Conservation (phyloP, 495 filamentous ascomycete species). For the Penicillium malachiteum region DNA sequence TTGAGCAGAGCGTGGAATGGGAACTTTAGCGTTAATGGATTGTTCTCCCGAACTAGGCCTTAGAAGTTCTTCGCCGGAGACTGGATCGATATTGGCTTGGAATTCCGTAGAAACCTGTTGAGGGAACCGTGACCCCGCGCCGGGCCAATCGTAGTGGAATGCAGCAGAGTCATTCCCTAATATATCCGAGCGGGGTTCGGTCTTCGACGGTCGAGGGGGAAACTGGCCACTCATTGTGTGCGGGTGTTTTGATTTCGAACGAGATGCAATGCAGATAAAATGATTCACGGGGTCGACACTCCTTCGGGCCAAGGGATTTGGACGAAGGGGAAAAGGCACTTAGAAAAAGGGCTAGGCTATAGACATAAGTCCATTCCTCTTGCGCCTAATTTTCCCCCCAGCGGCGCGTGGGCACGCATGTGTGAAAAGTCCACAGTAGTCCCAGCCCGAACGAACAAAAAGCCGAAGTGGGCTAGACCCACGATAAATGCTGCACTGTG, state of each 20-base stretch:
- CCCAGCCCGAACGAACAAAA: constrained; percentile 3
- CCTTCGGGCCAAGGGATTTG: constrained; percentile 9
- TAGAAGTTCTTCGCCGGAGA: constrained; percentile 16
- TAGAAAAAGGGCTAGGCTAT: constrained; percentile 1
- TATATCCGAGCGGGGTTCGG: constrained; percentile 20
- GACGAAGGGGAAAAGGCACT: constrained; percentile 4
- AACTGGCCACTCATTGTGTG: constrained; percentile 32
- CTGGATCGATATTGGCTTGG: constrained; percentile 15
- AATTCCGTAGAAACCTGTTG: constrained; percentile 13
- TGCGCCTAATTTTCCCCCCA: constrained; percentile 1
- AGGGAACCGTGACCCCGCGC: constrained; percentile 13
- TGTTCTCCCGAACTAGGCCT: constrained; percentile 17
- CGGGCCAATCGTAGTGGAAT: constrained; percentile 16
- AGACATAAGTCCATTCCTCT: neutral
- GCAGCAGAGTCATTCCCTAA: constrained; percentile 21
- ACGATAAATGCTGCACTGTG: constrained; percentile 22
- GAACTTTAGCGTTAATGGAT: constrained; percentile 33
- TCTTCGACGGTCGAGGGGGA: constrained; percentile 17
- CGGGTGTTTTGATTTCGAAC: neutral
- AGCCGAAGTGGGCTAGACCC: constrained; percentile 14
- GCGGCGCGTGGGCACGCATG: neutral
- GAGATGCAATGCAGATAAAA: constrained; percentile 4
- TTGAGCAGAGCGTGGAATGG: constrained; percentile 37
- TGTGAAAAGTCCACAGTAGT: constrained; percentile 2
- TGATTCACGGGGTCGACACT: neutral